Base-by-base conservation (phyloP, 257 asterid species). In the Datura wrightii region DNA sequence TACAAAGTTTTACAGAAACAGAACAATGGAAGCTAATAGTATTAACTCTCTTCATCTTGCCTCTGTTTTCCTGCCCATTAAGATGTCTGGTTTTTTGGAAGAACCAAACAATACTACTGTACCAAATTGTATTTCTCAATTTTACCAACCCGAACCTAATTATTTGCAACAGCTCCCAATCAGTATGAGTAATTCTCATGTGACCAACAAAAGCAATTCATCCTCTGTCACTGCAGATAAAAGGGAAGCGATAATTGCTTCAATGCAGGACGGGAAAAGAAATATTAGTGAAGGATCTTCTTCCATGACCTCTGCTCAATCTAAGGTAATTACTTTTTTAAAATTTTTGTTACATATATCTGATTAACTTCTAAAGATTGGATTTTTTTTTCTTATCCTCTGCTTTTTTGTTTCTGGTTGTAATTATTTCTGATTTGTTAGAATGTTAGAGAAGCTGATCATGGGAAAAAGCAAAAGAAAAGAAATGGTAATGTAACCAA, bases 261-360 rank as follows among this genome's bases (percentile, higher is more conserved):
- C 42, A 39, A 39, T 39, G 42, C 42, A 39, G 44, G 82, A 52
- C 79, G 82, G 48, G 52, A 91, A 87, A 69, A 93, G 5, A 36
- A 92, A 87, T 81, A 24, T 24, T 24, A 58, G 74, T 81, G 88
- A 83, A 82, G 42, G 86, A 62, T 83, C 31, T 3, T 88, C 89
- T 74, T 63, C 87, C 55, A 50, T 86, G 4, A 86, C 71, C 84
- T 89, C 87, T 89, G 89, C 93, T 80, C 94, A 85, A 41, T 89
- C 95, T 76, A 92, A 89, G 93, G 96, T 93, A 80, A 65, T 13
- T 36, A 56, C 7, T 56, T 5, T 5, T 24, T 24, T 24, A 24
- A 24, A 24, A 34, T 58, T 8, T 58, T 9, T 6, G 31, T 58
- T 6, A 58, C 65, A 58, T 19, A 10, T 62, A 62, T 62, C 6